phyloP scores from a whole-genome alignment of 2,329 filamentous ascomycete species.

The Amylocarpus encephaloides region DNA sequence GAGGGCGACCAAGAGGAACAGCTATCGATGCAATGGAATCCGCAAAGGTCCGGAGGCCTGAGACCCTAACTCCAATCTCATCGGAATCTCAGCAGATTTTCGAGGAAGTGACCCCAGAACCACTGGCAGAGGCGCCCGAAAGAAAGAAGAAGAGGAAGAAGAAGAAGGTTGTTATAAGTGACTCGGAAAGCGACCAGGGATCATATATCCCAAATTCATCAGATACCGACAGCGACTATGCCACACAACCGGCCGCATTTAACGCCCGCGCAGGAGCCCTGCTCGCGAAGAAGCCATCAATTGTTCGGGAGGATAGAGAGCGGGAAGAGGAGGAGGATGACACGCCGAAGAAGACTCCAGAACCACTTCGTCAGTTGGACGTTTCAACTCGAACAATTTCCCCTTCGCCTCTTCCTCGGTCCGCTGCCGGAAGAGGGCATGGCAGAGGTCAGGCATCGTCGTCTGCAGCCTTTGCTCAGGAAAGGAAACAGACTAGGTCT shows the following conservation, averaged over 20 bases:
- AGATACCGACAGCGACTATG: conserved; percentile 27
- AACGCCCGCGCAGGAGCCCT: conserved; percentile 19
- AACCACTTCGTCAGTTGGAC: conserved; percentile 9
- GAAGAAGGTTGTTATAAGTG: conserved; percentile 17
- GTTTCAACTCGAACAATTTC: conserved; percentile 18
- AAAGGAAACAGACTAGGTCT: conserved; percentile 17
- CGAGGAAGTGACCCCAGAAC: background rate
- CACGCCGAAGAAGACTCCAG: conserved; percentile 12
- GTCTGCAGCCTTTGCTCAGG: conserved; percentile 19
- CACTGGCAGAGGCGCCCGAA: conserved; percentile 7
- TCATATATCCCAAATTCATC: conserved; percentile 26
- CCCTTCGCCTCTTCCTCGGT: conserved; percentile 23
- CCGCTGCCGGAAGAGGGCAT: conserved; percentile 22
- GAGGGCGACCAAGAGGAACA: conserved; percentile 44
- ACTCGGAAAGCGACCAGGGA: conserved; percentile 25
- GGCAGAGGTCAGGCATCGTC: conserved; percentile 21
- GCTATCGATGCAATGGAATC: conserved; percentile 35
- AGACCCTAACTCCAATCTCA: conserved; percentile 3
- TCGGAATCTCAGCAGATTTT: background rate
- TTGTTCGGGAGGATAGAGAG: conserved; percentile 42
- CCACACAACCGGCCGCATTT: conserved; percentile 8
- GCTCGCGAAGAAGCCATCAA: conserved; percentile 38
- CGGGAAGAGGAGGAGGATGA: conserved; percentile 34
- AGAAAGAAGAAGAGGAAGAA: conserved; percentile 22
- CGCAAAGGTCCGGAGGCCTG: conserved; percentile 8